phyloP scores from a whole-genome alignment of 202 grass and related monocot genomes.

The Eragrostis tef region DNA sequence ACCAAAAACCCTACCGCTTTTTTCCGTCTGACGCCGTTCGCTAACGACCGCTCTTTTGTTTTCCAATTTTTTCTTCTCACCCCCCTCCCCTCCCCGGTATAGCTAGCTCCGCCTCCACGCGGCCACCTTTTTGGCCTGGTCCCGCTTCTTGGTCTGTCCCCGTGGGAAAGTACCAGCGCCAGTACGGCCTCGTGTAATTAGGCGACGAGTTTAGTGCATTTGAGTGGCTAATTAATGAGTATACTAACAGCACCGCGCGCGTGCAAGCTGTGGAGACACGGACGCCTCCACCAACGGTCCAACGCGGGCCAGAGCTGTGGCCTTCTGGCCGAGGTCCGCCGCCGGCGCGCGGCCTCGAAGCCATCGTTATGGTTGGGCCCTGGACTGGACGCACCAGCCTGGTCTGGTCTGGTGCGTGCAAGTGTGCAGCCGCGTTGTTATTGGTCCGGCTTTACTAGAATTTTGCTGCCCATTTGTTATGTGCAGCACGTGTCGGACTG shows the following conservation, averaged over 20 bases:
- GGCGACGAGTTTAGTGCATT: not conserved
- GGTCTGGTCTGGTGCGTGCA: slow-evolving; percentile 26
- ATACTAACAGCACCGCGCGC: not conserved
- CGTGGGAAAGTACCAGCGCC: slow-evolving; percentile 34
- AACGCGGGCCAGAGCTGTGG: not conserved
- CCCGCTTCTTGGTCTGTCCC: not conserved
- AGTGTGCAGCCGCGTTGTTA: slow-evolving; percentile 11
- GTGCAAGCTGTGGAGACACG: not conserved
- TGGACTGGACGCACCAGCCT: not conserved
- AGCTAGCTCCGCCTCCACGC: slow-evolving; percentile 20
- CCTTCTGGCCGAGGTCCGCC: slow-evolving; percentile 6
- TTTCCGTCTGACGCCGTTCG: not conserved
- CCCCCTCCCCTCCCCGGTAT: not conserved
- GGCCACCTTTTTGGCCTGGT: slow-evolving; percentile 20
- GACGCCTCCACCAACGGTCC: not conserved
- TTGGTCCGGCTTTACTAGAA: slow-evolving; percentile 26
- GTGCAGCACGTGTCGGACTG: slow-evolving; percentile 5
- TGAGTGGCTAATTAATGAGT: not conserved
- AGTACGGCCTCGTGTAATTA: slow-evolving; percentile 41
- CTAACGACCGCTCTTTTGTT: not conserved
- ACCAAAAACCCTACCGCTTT: slow-evolving; percentile 48
- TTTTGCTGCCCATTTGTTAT: not conserved
- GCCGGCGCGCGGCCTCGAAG: slow-evolving; percentile 24
- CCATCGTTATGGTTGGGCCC: slow-evolving; percentile 20
- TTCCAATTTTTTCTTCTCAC: not conserved